Base-by-base conservation (phyloP, 768 basidiomycete genomes). In the Lentinula detonsa region DNA sequence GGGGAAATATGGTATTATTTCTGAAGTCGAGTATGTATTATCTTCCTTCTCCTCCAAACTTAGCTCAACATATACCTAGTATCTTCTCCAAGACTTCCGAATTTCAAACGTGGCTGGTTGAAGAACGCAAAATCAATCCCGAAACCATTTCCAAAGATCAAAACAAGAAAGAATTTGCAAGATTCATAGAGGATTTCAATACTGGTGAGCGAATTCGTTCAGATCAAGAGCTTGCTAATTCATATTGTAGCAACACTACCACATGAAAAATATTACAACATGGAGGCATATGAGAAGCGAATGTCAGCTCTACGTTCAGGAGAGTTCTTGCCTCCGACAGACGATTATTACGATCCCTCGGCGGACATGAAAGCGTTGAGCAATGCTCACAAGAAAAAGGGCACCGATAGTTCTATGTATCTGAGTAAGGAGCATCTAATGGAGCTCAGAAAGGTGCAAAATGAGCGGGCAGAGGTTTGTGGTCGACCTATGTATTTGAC, bases 251-350 rank as follows among this genome's bases (percentile, higher is more conserved):
- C 93, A 13, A 97, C 95, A 3, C 79, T 97, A 2, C 92, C 95
- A 9, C 90, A 96, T 67, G 93, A 95, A 71, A 97, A 97, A 71
- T 97, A 95, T 72, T 96, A 96, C 72, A 84, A 95, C 68, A 93
- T 95, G 83, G 86, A 85, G 59, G 81, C 84, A 5, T 94, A 93
- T 70, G 92, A 95, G 62, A 78, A 78, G 21, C 87, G 92, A 51
- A 96, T 96, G 95, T 72, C 83, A 40, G 85, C 91, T 21, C 75
- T 96, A 53, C 85, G 93, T 49, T 80, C 85, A n/a, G 95, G 95
- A 42, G 93, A 91, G 65, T 88, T 84, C 56, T 73, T 93, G 8
- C 89, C 91, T 0, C 87, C 88, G 6, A 65, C 82, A 3, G 83
- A 87, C 59, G 87, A 88, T 67, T 68, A 74, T 11, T 97, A 97